Evolutionary conservation across 208 protist genomes (phyloP), one percentile per base, ranked within the genome.

Genomic region (Leishmania guyanensis): DNA sequence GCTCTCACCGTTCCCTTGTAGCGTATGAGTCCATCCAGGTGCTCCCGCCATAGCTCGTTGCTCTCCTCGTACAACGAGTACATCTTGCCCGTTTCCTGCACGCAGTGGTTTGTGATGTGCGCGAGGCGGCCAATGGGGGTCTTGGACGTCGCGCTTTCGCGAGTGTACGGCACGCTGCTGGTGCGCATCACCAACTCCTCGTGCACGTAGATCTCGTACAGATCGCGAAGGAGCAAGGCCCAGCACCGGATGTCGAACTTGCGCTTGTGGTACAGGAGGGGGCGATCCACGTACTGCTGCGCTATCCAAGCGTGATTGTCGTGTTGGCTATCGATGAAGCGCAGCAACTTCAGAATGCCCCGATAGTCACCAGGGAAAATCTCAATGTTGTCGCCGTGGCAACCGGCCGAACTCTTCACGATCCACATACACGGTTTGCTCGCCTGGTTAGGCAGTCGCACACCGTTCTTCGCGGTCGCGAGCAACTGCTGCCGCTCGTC

Each of bases 231-330:
- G 53, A 91, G 68, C 36, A 98, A 77, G 26, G 89, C 94, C 94
- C 95, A 98, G 56, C 91, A 87, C 33, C 96, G 90, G 22, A 98
- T 84, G 75, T 98, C 95, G 78, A 98, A 98, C 88, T 98, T 98
- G 36, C 95, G 89, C 33, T 89, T 81, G 56, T 90, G 86, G 53
- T 96, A 83, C 29, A 98, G 86, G 46, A 98, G 86, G 75, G 96
- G 96, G 3, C 90, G 91, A 51, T 94, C 88, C 0, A 98, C 80
- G 81, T 98, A 98, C 56, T 86, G 82, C 86, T 98, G 96, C 43
- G 91, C 94, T 26, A 97, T 90, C 84, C 89, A 98, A 10, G 83
- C 58, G 5, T 86, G 88, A 39, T 26, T 78, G 20, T 81, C 76
- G 64, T 75, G 71, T 36, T 79, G 58, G 78, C 60, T 46, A 76